Evolutionary conservation across 1,284 basidiomycete genomes (phyloP).

Genomic region (Ganoderma multipileum): DNA sequence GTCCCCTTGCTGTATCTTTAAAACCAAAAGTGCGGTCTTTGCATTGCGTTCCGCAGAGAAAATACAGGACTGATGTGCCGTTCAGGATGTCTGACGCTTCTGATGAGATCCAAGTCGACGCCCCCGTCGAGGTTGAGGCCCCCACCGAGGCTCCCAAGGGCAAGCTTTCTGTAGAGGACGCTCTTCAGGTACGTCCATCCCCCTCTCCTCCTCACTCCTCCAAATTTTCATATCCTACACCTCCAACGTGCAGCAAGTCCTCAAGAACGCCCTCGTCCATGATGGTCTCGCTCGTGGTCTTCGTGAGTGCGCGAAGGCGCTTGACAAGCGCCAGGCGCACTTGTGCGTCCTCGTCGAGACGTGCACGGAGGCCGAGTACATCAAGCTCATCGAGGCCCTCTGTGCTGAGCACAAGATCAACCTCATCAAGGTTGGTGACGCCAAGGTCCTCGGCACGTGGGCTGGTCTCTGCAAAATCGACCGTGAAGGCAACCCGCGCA

Average conservation of each 20-base stretch:
- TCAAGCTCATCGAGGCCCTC: constrained; percentile 99
- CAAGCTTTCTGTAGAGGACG: constrained; percentile 96
- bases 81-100: constrained; percentile 97
- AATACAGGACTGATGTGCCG: neutral
- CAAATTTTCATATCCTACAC: neutral
- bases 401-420: constrained; percentile 99
- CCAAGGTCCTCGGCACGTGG: constrained; percentile 98
- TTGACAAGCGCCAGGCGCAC: constrained; percentile 99
- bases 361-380: constrained; percentile 98
- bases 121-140: constrained; percentile 84
- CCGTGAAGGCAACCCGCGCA: constrained; percentile 97
- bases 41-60: no score
- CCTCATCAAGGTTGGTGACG: constrained; percentile 98
- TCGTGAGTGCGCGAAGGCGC: constrained; percentile 96
- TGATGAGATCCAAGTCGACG: constrained; percentile 89
- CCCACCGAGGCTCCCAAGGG: constrained; percentile 88
- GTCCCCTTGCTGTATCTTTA: constrained; percentile 41
- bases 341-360: constrained; percentile 99
- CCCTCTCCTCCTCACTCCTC: no score
- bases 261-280: constrained; percentile 97
- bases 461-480: constrained; percentile 99
- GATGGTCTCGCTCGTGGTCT: constrained; percentile 98
- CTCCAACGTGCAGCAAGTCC: constrained; percentile 70
- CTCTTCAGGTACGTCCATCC: constrained; percentile 77
- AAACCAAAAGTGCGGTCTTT: constrained; percentile 52